Evolutionary conservation across 1,284 basidiomycete genomes (phyloP).

Genomic region (Ceratobasidium sp.): DNA sequence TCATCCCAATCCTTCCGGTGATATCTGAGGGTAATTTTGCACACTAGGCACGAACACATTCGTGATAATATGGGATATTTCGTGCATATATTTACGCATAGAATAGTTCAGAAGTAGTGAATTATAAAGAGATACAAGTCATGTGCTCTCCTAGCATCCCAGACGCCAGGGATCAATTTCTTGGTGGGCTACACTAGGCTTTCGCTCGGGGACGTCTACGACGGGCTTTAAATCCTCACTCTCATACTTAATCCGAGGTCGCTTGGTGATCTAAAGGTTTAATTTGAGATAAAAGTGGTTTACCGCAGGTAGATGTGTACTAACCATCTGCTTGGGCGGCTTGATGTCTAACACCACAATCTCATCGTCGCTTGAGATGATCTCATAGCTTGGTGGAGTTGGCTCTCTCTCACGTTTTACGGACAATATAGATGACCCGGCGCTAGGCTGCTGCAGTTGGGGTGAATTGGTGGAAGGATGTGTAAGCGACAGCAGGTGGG

Average conservation of each 20-base stretch:
- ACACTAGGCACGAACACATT: no score
- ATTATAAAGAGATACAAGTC: no score
- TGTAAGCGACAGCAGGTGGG: no score
- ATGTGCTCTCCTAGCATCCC: not conserved
- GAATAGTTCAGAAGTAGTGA: no score
- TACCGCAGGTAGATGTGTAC: no score
- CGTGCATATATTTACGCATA: no score
- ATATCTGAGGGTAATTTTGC: no score
- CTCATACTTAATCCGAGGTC: not conserved
- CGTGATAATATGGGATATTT: no score
- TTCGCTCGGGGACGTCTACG: not conserved
- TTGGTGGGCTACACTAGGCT: not conserved
- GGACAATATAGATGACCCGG: not conserved
- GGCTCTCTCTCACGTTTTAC: not conserved
- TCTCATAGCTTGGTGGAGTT: not conserved
- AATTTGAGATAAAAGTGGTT: no score
- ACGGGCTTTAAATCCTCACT: not conserved
- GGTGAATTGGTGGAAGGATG: not conserved
- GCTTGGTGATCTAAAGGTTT: not conserved
- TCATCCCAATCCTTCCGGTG: no score
- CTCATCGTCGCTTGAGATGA: not conserved
- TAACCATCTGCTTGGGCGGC: not conserved
- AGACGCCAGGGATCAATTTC: slow-evolving; percentile 10
- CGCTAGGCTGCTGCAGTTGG: not conserved
- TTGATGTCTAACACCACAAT: slow-evolving; percentile 9